These are phyloP conservation scores for Penicillium silybi DNA, from an alignment of 495 filamentous ascomycete species.

Conservation along the genomic window DNA sequence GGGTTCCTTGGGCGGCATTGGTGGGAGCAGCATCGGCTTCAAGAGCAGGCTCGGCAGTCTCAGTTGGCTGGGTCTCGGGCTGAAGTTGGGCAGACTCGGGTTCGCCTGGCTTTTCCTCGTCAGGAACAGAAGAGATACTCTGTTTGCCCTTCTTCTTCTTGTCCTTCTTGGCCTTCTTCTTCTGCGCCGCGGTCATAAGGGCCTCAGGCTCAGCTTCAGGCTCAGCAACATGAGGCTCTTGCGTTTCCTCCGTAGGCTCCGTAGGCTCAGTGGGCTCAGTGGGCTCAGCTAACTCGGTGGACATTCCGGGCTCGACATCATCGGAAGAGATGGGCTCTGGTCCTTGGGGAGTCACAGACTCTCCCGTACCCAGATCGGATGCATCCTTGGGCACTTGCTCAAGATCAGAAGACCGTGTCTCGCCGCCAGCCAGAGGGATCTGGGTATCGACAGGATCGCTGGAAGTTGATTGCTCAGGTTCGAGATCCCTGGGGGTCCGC, in stretches of 20 bases:
- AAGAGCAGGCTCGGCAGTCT: neutral
- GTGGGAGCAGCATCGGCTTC: neutral
- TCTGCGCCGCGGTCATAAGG: conserved; percentile 20
- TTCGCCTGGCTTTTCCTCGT: conserved; percentile 15
- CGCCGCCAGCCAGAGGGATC: conserved; percentile 18
- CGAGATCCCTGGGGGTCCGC: conserved; percentile 2
- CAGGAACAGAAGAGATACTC: conserved; percentile 13
- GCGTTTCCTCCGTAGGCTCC: conserved; percentile 9
- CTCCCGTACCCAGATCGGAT: conserved; percentile 8
- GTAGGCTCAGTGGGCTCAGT: conserved; percentile 9
- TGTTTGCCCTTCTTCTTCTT: conserved; percentile 30
- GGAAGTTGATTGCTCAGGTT: conserved; percentile 13
- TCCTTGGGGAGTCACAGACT: neutral
- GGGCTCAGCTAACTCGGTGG: conserved; percentile 8
- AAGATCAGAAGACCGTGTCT: conserved; percentile 10
- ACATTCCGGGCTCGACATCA: conserved; percentile 7
- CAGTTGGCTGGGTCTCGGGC: neutral
- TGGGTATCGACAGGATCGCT: conserved; percentile 13
- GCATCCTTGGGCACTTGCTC: neutral
- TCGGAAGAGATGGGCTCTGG: conserved; percentile 6
- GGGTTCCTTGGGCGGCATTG: neutral
- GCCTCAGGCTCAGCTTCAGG: conserved; percentile 20
- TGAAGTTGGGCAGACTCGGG: conserved; percentile 4
- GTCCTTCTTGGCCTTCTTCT: conserved; percentile 41
- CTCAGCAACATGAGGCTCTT: conserved; percentile 2